Evolutionary conservation across 192 early-diverging fungal genomes (phyloP), one percentile per base, ranked within the genome.

Genomic region (Gryganskiella cystojenkinii): DNA sequence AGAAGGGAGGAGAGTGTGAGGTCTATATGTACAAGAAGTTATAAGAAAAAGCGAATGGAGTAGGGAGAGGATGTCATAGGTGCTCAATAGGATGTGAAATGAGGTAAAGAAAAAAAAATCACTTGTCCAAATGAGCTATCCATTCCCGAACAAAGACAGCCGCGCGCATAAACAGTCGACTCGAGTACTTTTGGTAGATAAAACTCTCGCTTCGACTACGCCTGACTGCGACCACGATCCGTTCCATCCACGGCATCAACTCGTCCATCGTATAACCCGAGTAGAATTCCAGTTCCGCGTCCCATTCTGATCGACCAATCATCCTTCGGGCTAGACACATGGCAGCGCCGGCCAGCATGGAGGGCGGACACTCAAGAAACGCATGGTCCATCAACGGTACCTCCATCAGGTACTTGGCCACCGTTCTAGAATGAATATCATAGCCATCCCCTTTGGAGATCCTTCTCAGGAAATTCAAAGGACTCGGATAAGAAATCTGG

Each of bases 381-480:
- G 86, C 83, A 65, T 96, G 89, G 78, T 98, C 96, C 44, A 98
- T 70, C 13, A 96, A 83, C 24, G 94, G 88, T 14, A 99, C 89
- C 82, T 99, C 98, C 94, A 98, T 93, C 47, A 98, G 85, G 65
- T 96, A 99, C 82, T 99, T 98, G 27, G 95, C 96, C 19, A 98
- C 72, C 1, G 94, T 95, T 49, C 98, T 91, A 15, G 94, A 93
- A 80, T 96, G 92, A 58, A 93, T 87, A 70, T 98, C 91, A 81
- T 96, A 97, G 63, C 90, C 73, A 65, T 97, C 96, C 27, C 92
- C 93, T 83, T 95, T 97, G 52, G 90, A 92, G 61, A 88, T 88
- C 14, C 97, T 90, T 25, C 97, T 89, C 61, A 98, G 79, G 79
- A 99, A 99, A 57, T 91, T 94, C 85, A 98, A 84, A n/a, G 95